Conservation (phyloP, 2,329 filamentous ascomycete genomes). For the Purpureocillium lavendulum region DNA sequence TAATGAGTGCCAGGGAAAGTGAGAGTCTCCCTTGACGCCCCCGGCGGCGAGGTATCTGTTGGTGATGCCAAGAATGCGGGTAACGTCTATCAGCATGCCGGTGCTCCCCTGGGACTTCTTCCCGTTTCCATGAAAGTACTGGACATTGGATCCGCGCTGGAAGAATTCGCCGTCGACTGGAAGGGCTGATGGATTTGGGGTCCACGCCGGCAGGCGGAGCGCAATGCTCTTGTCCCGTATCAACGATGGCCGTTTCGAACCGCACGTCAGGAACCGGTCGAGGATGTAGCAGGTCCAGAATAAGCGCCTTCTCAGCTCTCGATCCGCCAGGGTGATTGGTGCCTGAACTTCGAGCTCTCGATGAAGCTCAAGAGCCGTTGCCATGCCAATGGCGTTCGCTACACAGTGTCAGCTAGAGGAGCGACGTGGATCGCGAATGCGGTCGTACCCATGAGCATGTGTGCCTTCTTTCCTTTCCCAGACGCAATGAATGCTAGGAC, state of each 20-base stretch:
- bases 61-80: constrained; percentile 71
- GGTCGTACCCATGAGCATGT: constrained; percentile 71
- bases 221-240: constrained; percentile 70
- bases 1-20: constrained; percentile 84
- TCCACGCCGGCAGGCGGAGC: constrained; percentile 68
- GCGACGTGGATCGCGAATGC: no score
- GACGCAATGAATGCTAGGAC: constrained; percentile 68
- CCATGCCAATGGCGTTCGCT: constrained; percentile 57
- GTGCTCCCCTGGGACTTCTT: constrained; percentile 68
- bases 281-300: constrained; percentile 88
- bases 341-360: constrained; percentile 60
- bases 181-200: constrained; percentile 49
- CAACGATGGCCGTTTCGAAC: constrained; percentile 73
- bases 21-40: constrained; percentile 80
- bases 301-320: constrained; percentile 68
- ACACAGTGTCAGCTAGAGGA: background rate
- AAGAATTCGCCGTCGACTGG: constrained; percentile 74
- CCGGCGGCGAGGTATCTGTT: constrained; percentile 79
- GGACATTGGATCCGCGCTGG: constrained; percentile 67
- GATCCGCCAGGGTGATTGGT: constrained; percentile 57
- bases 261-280: constrained; percentile 74
- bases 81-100: constrained; percentile 78
- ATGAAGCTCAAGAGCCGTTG: constrained; percentile 72
- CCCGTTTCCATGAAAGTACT: constrained; percentile 59
- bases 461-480: constrained; percentile 75